A percentile compares a stretch with the other conserved stretches of the same genome.
Conservation (phyloP, 1,284 basidiomycete species). For the Pascua sp. region DNA sequence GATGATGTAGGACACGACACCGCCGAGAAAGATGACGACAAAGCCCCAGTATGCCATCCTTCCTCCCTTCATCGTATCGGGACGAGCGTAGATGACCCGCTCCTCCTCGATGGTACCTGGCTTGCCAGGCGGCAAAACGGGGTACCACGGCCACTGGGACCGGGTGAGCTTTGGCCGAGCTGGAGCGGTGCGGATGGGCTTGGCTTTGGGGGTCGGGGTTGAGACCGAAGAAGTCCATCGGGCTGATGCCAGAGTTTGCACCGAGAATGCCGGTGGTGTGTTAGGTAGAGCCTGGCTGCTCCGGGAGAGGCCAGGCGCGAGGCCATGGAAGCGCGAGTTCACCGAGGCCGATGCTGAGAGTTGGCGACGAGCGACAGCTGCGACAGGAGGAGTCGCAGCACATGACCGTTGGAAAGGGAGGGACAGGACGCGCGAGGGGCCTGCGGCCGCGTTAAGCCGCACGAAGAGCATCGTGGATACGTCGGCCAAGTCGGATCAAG, state of each 20-base stretch:
- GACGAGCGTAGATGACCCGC: conserved; percentile 22
- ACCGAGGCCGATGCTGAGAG: background rate
- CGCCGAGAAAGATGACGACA: conserved; percentile 1
- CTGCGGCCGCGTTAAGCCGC: conserved; percentile 4
- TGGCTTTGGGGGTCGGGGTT: background rate
- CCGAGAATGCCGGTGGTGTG: too few species aligned
- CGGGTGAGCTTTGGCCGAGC: background rate
- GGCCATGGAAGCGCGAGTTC: background rate
- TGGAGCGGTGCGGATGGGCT: background rate
- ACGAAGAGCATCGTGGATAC: conserved; percentile 1
- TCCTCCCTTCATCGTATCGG: background rate
- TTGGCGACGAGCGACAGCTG: background rate
- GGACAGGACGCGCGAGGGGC: conserved; percentile 1
- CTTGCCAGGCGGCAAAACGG: conserved; percentile 4
- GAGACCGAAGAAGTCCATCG: background rate
- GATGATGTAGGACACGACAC: conserved; percentile 3
- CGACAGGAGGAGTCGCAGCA: background rate
- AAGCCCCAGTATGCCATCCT: conserved; percentile 10
- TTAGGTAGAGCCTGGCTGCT: too few species aligned
- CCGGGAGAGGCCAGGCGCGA: background rate
- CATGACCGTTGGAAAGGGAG: background rate
- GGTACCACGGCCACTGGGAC: conserved; percentile 19
- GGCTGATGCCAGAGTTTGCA: too few species aligned
- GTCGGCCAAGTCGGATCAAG: too few species aligned
- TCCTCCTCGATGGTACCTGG: conserved; percentile 9